Percentiles rank a stretch among this genome's conserved stretches.
Evolutionary conservation across 2,329 filamentous ascomycete genomes (phyloP).

Genomic region (Graphilbum fragrans): DNA sequence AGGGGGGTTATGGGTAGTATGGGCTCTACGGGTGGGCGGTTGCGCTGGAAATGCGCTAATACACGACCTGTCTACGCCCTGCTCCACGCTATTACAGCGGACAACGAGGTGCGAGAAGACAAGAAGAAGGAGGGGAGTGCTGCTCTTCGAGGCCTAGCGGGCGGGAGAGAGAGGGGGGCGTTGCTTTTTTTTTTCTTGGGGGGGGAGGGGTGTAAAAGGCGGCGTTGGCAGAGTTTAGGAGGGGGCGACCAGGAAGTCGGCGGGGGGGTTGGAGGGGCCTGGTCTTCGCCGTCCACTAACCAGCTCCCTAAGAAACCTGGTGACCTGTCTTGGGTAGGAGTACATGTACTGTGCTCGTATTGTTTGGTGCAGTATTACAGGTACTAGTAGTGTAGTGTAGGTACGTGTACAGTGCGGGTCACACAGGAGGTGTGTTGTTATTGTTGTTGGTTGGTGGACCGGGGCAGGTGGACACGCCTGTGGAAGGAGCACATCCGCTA

Average conservation of each 20-base stretch:
- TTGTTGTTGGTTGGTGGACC: background rate
- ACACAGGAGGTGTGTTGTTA: background rate
- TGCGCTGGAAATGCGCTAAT: background rate
- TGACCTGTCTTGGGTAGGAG: too few species aligned
- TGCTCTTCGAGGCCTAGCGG: too few species aligned
- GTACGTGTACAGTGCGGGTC: background rate
- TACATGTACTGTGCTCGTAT: too few species aligned
- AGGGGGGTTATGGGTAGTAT: slow-evolving; percentile 7
- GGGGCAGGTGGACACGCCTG: background rate
- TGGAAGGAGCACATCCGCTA: background rate
- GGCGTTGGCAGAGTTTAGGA: background rate
- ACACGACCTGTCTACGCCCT: background rate
- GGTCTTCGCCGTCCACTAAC: background rate
- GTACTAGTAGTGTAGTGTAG: too few species aligned
- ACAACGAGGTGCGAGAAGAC: background rate
- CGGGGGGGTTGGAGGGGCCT: slow-evolving; percentile 10
- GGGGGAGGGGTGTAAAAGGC: slow-evolving; percentile 9
- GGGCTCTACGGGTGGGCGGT: background rate
- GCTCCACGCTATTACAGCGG: background rate
- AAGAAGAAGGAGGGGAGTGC: background rate
- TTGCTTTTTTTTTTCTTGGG: background rate
- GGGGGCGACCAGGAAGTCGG: slow-evolving; percentile 3
- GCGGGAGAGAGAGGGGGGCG: background rate
- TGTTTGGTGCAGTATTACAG: too few species aligned
- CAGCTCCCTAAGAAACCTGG: too few species aligned